phyloP scores from a whole-genome alignment of 352 stramenopile genomes.

The Aphanomyces astaci region DNA sequence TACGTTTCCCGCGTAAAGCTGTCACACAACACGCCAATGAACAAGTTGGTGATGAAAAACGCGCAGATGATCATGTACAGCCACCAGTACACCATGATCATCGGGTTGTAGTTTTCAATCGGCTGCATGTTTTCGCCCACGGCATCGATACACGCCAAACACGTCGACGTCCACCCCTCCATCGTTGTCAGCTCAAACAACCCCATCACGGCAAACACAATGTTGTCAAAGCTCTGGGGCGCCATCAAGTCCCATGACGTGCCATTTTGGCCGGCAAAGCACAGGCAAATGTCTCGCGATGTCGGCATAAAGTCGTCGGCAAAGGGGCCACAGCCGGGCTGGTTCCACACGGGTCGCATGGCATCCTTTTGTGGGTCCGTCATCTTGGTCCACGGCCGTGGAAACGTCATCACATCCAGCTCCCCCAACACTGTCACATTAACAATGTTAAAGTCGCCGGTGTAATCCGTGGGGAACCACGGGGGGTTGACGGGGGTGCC shows the following conservation, averaged over 20 bases:
- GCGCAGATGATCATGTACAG: slow-evolving; percentile 83
- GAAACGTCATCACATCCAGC: slow-evolving; percentile 22
- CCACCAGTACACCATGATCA: slow-evolving; percentile 82
- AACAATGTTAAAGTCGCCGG: not conserved
- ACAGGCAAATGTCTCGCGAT: slow-evolving; percentile 60
- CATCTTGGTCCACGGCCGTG: not conserved
- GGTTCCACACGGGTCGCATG: slow-evolving; percentile 29
- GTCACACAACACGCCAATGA: slow-evolving; percentile 88
- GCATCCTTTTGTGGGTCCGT: slow-evolving; percentile 33
- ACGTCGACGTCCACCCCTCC: slow-evolving; percentile 89
- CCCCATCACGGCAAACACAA: slow-evolving; percentile 58
- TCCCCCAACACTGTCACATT: not conserved
- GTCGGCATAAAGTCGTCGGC: slow-evolving; percentile 26
- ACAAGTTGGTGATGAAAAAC: slow-evolving; percentile 90
- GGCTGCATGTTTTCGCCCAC: slow-evolving; percentile 87
- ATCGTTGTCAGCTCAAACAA: slow-evolving; percentile 92
- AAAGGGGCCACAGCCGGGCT: slow-evolving; percentile 38
- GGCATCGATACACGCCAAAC: slow-evolving; percentile 82
- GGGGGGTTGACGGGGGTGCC: slow-evolving; percentile 27
- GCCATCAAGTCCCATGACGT: slow-evolving; percentile 42
- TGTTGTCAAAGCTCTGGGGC: slow-evolving; percentile 75
- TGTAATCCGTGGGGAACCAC: slow-evolving; percentile 20
- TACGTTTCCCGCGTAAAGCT: slow-evolving; percentile 78
- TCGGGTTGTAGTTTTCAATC: slow-evolving; percentile 57
- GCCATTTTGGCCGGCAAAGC: slow-evolving; percentile 30